Conservation (phyloP, 1,284 basidiomycete genomes). For the Taiwanofungus camphoratus region DNA sequence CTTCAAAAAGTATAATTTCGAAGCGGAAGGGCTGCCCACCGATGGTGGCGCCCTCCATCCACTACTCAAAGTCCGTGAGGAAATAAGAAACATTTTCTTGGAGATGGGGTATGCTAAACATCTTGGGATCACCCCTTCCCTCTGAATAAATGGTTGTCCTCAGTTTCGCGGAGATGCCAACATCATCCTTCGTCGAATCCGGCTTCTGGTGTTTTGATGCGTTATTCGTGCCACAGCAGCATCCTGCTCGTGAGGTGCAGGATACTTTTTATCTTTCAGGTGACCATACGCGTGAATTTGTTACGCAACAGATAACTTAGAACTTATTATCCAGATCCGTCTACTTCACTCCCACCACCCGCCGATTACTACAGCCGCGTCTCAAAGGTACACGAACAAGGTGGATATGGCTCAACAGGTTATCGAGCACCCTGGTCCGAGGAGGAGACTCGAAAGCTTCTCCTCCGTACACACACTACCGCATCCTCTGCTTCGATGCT, state of each 20-base stretch:
- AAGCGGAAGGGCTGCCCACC: slow-evolving; percentile 89
- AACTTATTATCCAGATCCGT: slow-evolving; percentile 74
- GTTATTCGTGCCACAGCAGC: slow-evolving; percentile 98
- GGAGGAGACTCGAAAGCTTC: slow-evolving; percentile 86
- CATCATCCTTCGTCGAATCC: slow-evolving; percentile 95
- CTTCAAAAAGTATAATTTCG: slow-evolving; percentile 99
- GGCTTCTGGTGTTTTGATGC: slow-evolving; percentile 99
- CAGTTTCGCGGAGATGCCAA: slow-evolving; percentile 99
- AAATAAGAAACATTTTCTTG: slow-evolving; percentile 97
- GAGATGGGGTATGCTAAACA: slow-evolving; percentile 85
- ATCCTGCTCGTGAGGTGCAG: slow-evolving; percentile 96
- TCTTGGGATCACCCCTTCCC: not conserved
- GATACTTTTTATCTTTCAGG: slow-evolving; percentile 99
- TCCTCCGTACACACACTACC: slow-evolving; percentile 97
- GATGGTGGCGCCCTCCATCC: slow-evolving; percentile 93
- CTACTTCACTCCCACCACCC: slow-evolving; percentile 72
- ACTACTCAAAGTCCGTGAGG: slow-evolving; percentile 95
- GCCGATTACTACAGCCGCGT: slow-evolving; percentile 89
- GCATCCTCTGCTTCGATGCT: slow-evolving; percentile 94
- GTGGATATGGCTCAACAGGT: slow-evolving; percentile 93
- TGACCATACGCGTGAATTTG: too few species aligned
- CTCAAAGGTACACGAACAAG: slow-evolving; percentile 82
- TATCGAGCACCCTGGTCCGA: slow-evolving; percentile 97
- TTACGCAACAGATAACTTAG: too few species aligned
- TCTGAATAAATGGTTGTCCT: too few species aligned